Evolutionary conservation across 2,329 filamentous ascomycete genomes (phyloP).

Genomic region (Alternaria viburni): DNA sequence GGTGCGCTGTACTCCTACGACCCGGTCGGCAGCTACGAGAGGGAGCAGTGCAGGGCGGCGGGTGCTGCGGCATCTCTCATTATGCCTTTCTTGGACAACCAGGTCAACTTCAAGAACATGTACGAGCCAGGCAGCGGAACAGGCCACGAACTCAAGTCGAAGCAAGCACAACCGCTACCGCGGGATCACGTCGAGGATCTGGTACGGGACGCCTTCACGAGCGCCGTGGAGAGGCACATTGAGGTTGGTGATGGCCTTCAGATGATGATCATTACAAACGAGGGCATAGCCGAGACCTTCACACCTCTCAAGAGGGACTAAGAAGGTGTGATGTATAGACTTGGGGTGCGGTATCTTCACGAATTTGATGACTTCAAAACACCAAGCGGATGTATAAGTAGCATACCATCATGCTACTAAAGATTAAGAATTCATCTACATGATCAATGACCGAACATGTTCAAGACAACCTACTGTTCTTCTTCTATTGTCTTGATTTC

Average conservation of each 20-base stretch:
- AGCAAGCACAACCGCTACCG: conserved; percentile 71
- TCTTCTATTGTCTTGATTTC: not conserved
- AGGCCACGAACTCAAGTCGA: conserved; percentile 79
- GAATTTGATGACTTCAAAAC: conserved; percentile 45
- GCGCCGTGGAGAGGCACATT: conserved; percentile 97
- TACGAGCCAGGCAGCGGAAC: conserved; percentile 85
- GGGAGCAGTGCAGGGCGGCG: conserved; percentile 92
- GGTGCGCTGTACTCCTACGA: conserved; percentile 98
- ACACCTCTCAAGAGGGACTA: conserved; percentile 74
- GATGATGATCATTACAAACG: conserved; percentile 88
- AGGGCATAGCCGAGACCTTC: conserved; percentile 87
- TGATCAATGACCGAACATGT: not conserved
- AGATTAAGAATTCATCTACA: not conserved
- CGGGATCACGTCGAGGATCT: conserved; percentile 79
- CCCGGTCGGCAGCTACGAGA: conserved; percentile 95
- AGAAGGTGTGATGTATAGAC: conserved; percentile 15
- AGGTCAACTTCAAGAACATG: conserved; percentile 99
- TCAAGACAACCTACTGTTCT: not conserved
- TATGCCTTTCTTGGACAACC: conserved; percentile 99
- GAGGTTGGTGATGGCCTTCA: conserved; percentile 97
- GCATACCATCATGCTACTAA: conserved; percentile 16
- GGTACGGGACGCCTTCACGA: conserved; percentile 97
- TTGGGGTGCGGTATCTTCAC: conserved; percentile 38
- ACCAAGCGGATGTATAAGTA: conserved; percentile 26
- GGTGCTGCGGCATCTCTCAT: conserved; percentile 93